Evolutionary conservation across 31 red algal species (phyloP).

Genomic region (Odonthalia washingtoniensis): DNA sequence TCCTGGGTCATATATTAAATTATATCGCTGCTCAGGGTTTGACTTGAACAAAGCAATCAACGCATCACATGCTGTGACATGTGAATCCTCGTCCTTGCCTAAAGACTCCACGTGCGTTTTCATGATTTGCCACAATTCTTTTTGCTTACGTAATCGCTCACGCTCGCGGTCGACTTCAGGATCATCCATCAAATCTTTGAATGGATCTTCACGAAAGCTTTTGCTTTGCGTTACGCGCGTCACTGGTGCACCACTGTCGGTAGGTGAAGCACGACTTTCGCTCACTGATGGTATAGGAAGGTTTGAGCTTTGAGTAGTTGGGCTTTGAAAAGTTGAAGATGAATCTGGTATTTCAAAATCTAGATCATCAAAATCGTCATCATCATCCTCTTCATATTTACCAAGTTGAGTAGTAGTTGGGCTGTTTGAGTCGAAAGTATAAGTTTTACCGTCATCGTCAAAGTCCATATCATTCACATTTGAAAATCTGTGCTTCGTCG

Average conservation of each 20-base stretch:
- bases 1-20: slow-evolving; percentile 80
- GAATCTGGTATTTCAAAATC: slow-evolving; percentile 52
- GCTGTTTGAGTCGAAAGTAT: neutral
- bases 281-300: neutral
- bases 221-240: slow-evolving; percentile 24
- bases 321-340: neutral
- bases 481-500: neutral
- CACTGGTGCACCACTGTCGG: neutral
- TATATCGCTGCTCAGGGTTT: slow-evolving; percentile 72
- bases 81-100: slow-evolving; percentile 37
- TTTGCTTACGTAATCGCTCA: slow-evolving; percentile 70
- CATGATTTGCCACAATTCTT: slow-evolving; percentile 66
- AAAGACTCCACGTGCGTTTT: slow-evolving; percentile 58
- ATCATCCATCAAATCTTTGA: slow-evolving; percentile 79
- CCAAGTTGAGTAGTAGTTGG: slow-evolving; percentile 30
- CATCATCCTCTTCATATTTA: slow-evolving; percentile 72
- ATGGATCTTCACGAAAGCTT: slow-evolving; percentile 70
- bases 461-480: neutral
- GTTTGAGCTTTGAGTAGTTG: neutral
- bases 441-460: neutral
- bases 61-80: slow-evolving; percentile 59
- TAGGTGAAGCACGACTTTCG: neutral
- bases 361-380: slow-evolving; percentile 85
- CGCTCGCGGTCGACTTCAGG: slow-evolving; percentile 67
- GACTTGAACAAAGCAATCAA: slow-evolving; percentile 73